phyloP scores from a whole-genome alignment of 768 basidiomycete species.

The Clitopilus hobsonii region DNA sequence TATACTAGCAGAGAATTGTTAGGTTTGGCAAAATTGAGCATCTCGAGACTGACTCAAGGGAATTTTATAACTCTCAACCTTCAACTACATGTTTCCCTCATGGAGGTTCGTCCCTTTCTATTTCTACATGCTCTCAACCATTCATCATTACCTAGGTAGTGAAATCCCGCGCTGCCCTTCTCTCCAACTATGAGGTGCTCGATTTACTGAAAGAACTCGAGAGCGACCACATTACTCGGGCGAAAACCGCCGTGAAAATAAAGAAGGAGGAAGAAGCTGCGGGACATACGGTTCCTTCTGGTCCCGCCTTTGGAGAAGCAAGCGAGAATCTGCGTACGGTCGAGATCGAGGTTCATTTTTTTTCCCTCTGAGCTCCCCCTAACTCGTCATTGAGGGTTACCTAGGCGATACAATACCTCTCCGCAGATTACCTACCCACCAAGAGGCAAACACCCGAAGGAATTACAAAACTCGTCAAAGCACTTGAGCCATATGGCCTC shows the following conservation, averaged over 20 bases:
- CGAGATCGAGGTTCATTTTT: conserved; percentile 66
- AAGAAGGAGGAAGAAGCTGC: conserved; percentile 73
- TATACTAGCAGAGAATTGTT: conserved; percentile 3
- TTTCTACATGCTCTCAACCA: background rate
- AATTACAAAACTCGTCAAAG: conserved; percentile 61
- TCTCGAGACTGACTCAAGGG: background rate
- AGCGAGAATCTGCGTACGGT: conserved; percentile 82
- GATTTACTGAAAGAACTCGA: conserved; percentile 73
- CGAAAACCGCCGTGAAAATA: conserved; percentile 65
- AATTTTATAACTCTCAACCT: background rate
- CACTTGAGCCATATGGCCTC: conserved; percentile 62
- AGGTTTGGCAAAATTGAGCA: background rate
- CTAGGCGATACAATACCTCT: conserved; percentile 84
- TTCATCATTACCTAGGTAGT: conserved; percentile 44
- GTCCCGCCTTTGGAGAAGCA: conserved; percentile 34
- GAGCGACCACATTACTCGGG: conserved; percentile 61
- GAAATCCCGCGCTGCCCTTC: conserved; percentile 68
- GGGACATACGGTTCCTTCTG: conserved; percentile 13
- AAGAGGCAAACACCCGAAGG: conserved; percentile 57
- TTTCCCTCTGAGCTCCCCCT: background rate
- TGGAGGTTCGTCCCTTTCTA: background rate
- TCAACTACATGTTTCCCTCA: background rate
- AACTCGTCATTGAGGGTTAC: background rate
- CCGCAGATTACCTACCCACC: conserved; percentile 69
- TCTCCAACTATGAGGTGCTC: conserved; percentile 88